A percentile compares a stretch with the other conserved stretches of the same genome.
Conservation (phyloP, 345 rosid species). For the Viola odorata region DNA sequence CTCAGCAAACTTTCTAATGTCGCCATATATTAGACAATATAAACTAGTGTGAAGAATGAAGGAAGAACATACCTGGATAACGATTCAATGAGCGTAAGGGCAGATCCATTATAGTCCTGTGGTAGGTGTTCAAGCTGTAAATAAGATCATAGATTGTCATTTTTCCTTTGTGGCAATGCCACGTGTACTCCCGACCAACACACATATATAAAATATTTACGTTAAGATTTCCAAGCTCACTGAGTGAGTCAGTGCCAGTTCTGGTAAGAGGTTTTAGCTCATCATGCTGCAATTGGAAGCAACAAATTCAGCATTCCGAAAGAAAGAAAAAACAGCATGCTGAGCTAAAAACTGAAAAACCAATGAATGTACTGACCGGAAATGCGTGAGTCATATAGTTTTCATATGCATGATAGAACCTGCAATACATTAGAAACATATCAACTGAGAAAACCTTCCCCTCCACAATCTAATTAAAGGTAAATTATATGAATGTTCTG, state of each 20-base stretch:
- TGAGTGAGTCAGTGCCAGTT: conserved; percentile 82
- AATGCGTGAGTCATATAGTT: conserved; percentile 85
- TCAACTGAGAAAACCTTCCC: neutral
- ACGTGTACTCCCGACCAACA: neutral
- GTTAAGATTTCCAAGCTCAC: conserved; percentile 93
- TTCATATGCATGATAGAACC: conserved; percentile 95
- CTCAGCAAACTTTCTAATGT: too few relatives aligned
- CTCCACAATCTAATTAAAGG: neutral
- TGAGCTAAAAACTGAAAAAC: neutral
- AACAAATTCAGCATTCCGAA: conserved; percentile 6
- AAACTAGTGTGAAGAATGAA: neutral
- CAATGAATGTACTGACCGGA: conserved; percentile 52
- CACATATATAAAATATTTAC: conserved; percentile 22
- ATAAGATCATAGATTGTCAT: conserved; percentile 21
- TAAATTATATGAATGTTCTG: neutral
- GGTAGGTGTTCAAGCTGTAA: conserved; percentile 91
- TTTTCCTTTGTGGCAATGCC: neutral
- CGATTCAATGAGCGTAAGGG: conserved; percentile 86
- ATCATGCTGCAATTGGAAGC: conserved; percentile 59
- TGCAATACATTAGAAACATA: conserved; percentile 20
- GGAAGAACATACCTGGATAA: conserved; percentile 56
- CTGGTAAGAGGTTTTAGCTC: conserved; percentile 85
- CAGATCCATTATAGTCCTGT: conserved; percentile 74
- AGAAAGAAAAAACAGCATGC: neutral
- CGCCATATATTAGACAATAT: too few relatives aligned